phyloP scores from a whole-genome alignment of 306 rosid species.

The Psophocarpus tetragonolobus region DNA sequence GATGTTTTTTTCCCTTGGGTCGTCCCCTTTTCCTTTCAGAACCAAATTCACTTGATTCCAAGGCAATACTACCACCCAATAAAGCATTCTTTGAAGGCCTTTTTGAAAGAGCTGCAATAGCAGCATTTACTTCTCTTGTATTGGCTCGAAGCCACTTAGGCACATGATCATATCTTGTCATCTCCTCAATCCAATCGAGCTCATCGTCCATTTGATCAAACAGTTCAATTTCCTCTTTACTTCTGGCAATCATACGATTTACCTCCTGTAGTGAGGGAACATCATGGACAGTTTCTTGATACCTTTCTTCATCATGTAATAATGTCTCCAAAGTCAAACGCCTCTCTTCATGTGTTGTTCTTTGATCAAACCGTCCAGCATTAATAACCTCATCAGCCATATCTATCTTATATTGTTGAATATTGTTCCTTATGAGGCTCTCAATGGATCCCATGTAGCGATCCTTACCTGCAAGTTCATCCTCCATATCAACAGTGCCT shows the following conservation, averaged over 20 bases:
- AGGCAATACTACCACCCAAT: slow-evolving; percentile 53
- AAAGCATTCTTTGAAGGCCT: slow-evolving; percentile 65
- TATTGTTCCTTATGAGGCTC: slow-evolving; percentile 92
- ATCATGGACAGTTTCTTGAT: slow-evolving; percentile 92
- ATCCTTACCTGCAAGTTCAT: slow-evolving; percentile 97
- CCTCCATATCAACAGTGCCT: slow-evolving; percentile 81
- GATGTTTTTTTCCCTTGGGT: slow-evolving; percentile 79
- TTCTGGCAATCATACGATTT: slow-evolving; percentile 98
- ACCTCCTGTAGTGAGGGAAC: slow-evolving; percentile 98
- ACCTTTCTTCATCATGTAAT: slow-evolving; percentile 95
- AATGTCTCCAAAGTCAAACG: slow-evolving; percentile 94
- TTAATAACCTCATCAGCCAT: slow-evolving; percentile 99
- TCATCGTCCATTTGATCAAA: slow-evolving; percentile 99
- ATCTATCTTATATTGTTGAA: slow-evolving; percentile 96
- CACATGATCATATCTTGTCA: slow-evolving; percentile 75
- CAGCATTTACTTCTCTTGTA: slow-evolving; percentile 79
- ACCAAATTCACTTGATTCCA: slow-evolving; percentile 70
- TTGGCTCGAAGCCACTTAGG: slow-evolving; percentile 96
- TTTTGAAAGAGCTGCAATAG: slow-evolving; percentile 75
- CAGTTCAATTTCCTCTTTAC: slow-evolving; percentile 87
- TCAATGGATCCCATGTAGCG: slow-evolving; percentile 95
- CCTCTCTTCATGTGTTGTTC: slow-evolving; percentile 99
- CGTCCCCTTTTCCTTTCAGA: slow-evolving; percentile 93
- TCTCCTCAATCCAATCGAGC: slow-evolving; percentile 88
- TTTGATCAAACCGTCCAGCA: slow-evolving; percentile 99